Base-by-base conservation (phyloP, 331 rosid genomes). In the Rosa hybrid region DNA sequence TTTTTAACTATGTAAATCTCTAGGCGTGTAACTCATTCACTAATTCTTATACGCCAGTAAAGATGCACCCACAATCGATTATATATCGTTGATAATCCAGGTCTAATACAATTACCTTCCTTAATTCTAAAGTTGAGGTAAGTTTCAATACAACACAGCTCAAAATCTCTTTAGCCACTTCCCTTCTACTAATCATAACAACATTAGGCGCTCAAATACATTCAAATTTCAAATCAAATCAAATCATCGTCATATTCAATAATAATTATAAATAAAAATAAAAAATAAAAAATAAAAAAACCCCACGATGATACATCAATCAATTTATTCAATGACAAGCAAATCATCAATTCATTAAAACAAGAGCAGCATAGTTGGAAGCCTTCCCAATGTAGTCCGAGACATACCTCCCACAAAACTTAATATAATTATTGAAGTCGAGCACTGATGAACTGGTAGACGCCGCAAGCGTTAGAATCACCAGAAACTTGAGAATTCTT, bases 351-450 rank as follows among this genome's bases (percentile, higher is more conserved):
- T 41, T 41, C 71, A 67, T 69, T 4, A 11, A 42, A 44, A 70
- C 38, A 13, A 80, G 75, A 68, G 39, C 67, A 69, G 68, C 49
- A 13, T 41, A 63, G 39, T 79, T 74, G 83, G 86, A 84, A 23
- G 80, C 42, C 71, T 53, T 64, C 81, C 75, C 48, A 75, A 65
- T 25, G 21, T 6, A 60, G 4, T 76, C 53, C 9, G 67, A 67
- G 3, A 56, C 77, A 63, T 4, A 68, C 68, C 62, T 48, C 41
- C 74, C 54, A 64, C 49, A 63, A 42, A 45, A 69, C 74, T 20
- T 82, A 76, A 78, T 45, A 46, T 18, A 34, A 72, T 45, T 63
- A 76, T 57, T 20, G 16, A 76, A 76, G 56, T 77, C 73, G 27
- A 69, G 44, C 65, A 79, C 81, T 6, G 45, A 39, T 42, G 75